Evolutionary conservation across 352 stramenopile species (phyloP).

Genomic region (Phytophthora agathidicida): DNA sequence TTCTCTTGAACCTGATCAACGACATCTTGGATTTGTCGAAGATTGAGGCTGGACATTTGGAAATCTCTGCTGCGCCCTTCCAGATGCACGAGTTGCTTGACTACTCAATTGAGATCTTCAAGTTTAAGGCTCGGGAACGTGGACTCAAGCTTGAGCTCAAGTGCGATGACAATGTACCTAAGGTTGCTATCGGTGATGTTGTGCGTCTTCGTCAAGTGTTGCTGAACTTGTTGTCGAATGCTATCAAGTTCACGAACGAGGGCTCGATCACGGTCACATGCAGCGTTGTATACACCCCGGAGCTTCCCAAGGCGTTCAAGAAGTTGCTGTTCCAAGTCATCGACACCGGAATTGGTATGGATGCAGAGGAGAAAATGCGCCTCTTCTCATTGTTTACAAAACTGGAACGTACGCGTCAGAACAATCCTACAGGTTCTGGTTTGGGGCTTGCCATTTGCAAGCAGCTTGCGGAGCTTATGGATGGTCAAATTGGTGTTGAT

Average conservation of each 20-base stretch:
- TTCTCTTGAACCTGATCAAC: constrained; percentile 93
- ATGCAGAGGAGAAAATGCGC: constrained; percentile 78
- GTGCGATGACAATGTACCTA: constrained; percentile 65
- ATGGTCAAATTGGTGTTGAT: constrained; percentile 86
- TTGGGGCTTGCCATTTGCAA: constrained; percentile 89
- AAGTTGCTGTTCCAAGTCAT: constrained; percentile 88
- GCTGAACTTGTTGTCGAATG: constrained; percentile 86
- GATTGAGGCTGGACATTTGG: constrained; percentile 92
- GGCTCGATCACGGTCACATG: constrained; percentile 84
- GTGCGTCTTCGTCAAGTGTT: constrained; percentile 80
- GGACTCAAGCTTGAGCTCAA: constrained; percentile 87
- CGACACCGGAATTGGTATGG: constrained; percentile 84
- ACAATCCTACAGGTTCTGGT: constrained; percentile 88
- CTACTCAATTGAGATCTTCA: constrained; percentile 91
- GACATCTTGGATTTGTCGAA: constrained; percentile 94
- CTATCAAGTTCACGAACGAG: constrained; percentile 88
- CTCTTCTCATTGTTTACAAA: constrained; percentile 88
- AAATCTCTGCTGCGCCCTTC: constrained; percentile 88
- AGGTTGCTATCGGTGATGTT: constrained; percentile 79
- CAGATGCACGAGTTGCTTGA: constrained; percentile 83
- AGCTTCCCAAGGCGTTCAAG: constrained; percentile 68
- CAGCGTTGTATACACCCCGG: constrained; percentile 66
- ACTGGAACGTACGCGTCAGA: constrained; percentile 76
- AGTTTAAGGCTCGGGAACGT: constrained; percentile 86
- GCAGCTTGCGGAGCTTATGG: constrained; percentile 89